Percentiles rank a stretch among this genome's conserved stretches.
These are phyloP conservation scores for Thalassia testudinum DNA, from an alignment of 116 monocot genomes.

Conservation along the genomic window DNA sequence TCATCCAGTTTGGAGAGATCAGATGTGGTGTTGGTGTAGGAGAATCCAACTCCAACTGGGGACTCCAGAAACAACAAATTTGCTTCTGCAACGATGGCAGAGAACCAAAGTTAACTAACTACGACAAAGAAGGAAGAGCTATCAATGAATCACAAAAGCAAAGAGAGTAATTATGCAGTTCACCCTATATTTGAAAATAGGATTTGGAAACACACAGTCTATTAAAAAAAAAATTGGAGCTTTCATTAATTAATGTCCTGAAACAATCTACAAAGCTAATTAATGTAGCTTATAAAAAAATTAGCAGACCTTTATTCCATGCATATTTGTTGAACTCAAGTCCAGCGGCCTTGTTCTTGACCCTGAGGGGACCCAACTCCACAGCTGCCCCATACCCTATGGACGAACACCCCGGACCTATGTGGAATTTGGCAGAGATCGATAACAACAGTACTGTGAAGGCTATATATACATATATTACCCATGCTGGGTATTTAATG, in stretches of 20 bases:
- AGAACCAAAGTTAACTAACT: background rate
- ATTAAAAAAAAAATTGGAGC: too few species aligned
- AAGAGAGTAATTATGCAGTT: too few species aligned
- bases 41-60: conserved; percentile 88
- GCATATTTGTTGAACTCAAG: conserved; percentile 74
- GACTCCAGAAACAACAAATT: conserved; percentile 88
- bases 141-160: background rate
- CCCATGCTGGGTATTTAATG: background rate
- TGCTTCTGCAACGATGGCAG: conserved; percentile 41
- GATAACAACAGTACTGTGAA: background rate
- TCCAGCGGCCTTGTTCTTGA: conserved; percentile 41
- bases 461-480: background rate
- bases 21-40: conserved; percentile 72
- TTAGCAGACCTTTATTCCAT: conserved; percentile 59
- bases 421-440: background rate
- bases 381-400: conserved; percentile 80
- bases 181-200: too few species aligned
- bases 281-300: too few species aligned
- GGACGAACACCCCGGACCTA: conserved; percentile 89
- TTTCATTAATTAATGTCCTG: too few species aligned
- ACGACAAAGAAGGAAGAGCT: background rate
- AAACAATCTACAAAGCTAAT: background rate
- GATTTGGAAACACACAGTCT: too few species aligned
- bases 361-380: conserved; percentile 71
- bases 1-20: conserved; percentile 55